Percentiles rank a stretch among this genome's conserved stretches.
Conservation (phyloP, 306 rosid species). For the Ammopiptanthus mongolicus region DNA sequence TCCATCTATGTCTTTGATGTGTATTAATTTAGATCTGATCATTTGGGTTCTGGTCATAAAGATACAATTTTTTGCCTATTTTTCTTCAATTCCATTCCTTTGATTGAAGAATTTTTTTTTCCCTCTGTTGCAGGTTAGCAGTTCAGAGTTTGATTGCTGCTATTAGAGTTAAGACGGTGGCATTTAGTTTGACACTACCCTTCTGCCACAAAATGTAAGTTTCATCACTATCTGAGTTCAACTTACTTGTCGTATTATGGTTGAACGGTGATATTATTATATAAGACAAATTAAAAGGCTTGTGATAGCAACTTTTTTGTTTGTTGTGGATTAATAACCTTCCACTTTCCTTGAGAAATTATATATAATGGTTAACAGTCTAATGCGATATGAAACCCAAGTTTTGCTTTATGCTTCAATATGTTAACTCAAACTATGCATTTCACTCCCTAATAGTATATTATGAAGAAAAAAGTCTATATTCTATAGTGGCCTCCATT, state of each 20-base stretch:
- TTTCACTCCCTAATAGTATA: neutral
- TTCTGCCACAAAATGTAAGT: conserved; percentile 2
- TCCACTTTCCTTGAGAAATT: neutral
- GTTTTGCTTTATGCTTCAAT: neutral
- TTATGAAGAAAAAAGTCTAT: neutral
- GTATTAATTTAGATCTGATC: conserved; percentile 15
- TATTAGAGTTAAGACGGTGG: neutral
- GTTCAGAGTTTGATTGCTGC: conserved; percentile 19
- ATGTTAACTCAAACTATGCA: neutral
- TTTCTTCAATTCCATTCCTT: neutral
- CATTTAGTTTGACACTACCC: conserved; percentile 9
- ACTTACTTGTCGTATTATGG: conserved; percentile 6
- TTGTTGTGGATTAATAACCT: conserved; percentile 12
- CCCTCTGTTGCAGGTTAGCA: conserved; percentile 29
- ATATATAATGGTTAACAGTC: neutral
- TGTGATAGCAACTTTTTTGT: neutral
- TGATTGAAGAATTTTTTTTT: conserved; percentile 8
- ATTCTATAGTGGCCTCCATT: neutral
- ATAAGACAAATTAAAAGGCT: neutral
- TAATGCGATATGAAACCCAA: neutral
- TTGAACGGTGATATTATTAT: neutral
- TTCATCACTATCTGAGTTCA: conserved; percentile 1
- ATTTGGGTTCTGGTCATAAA: neutral
- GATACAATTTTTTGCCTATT: neutral
- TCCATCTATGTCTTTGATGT: neutral